Evolutionary conservation across 2,329 filamentous ascomycete species (phyloP).

Genomic region (Botrytis medusae): DNA sequence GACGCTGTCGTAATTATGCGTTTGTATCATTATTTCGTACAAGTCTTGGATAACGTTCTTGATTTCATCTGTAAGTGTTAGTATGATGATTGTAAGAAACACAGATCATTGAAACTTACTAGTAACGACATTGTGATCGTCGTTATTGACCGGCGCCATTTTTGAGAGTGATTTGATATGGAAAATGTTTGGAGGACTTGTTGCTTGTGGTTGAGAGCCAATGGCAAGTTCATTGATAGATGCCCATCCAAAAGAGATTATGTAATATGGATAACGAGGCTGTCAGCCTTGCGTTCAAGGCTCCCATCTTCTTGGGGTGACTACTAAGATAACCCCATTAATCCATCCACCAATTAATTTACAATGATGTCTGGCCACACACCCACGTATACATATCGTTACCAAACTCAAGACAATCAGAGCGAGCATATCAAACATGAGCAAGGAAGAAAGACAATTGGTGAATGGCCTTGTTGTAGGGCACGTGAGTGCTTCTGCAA

Average conservation of each 20-base stretch:
- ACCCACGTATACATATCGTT: neutral
- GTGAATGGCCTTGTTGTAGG: neutral
- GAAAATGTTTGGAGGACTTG: neutral
- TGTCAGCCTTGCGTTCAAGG: conserved; percentile 11
- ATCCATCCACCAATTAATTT: neutral
- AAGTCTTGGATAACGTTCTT: conserved; percentile 64
- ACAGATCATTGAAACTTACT: neutral
- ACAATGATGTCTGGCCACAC: neutral
- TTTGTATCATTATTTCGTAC: conserved; percentile 63
- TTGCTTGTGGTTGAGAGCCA: neutral
- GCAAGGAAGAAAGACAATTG: neutral
- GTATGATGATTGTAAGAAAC: neutral
- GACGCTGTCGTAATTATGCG: conserved; percentile 58
- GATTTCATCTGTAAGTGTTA: conserved; percentile 44
- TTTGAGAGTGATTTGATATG: neutral
- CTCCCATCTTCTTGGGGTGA: neutral
- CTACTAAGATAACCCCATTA: neutral
- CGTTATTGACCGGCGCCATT: conserved; percentile 20
- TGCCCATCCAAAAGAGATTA: neutral
- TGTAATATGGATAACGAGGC: neutral
- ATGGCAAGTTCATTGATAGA: neutral
- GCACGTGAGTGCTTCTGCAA: neutral
- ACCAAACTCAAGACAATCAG: neutral
- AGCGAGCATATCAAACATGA: neutral
- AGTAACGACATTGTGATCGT: conserved; percentile 15